Percentiles rank a stretch among this genome's conserved stretches.
These are phyloP conservation scores for Iris macrosiphon DNA, from an alignment of 106 monocot species.

Conservation along the genomic window DNA sequence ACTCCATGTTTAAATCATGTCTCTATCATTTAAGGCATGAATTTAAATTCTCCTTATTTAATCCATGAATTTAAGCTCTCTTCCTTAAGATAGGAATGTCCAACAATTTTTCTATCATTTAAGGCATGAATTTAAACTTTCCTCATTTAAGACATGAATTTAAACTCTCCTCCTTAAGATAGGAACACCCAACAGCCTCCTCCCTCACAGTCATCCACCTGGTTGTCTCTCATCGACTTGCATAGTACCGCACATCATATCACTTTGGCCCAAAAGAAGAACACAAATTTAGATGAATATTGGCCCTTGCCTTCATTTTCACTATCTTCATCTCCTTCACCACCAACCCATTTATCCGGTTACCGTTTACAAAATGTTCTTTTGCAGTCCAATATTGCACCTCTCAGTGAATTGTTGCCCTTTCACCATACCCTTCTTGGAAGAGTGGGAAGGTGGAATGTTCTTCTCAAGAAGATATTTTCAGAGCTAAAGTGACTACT, in stretches of 20 bases:
- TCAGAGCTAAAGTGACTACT: conserved; percentile 16
- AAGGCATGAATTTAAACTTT: no score
- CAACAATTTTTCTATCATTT: no score
- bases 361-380: conserved; percentile 19
- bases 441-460: conserved; percentile 13
- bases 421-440: conserved; percentile 25
- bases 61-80: no score
- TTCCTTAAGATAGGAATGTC: no score
- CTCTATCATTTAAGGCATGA: no score
- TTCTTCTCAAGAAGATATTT: conserved; percentile 10
- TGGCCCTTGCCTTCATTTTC: conserved; percentile 46
- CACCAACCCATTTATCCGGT: conserved; percentile 20
- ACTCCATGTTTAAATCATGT: no score
- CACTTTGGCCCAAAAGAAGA: conserved; percentile 14
- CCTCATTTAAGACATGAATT: no score
- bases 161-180: no score
- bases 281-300: conserved; percentile 30
- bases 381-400: conserved; percentile 51
- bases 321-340: conserved; percentile 43
- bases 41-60: no score
- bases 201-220: no score
- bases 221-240: no score
- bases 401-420: conserved; percentile 27
- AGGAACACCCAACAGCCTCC: no score
- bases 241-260: conserved; percentile 9